Conservation (phyloP, 495 filamentous ascomycete genomes). For the Filosporella fistucella region DNA sequence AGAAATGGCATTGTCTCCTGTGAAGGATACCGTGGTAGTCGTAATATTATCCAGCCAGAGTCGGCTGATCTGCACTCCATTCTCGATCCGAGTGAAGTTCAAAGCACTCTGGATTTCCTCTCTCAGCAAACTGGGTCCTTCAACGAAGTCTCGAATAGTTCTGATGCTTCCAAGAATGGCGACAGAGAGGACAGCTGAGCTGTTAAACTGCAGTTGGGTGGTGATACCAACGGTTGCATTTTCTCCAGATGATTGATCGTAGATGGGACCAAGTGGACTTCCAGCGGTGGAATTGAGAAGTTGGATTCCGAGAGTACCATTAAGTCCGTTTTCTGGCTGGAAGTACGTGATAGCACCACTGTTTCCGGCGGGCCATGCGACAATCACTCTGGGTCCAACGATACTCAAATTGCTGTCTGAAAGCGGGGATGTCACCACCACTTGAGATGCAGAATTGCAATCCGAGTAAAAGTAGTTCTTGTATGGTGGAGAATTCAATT, state of each 20-base stretch:
- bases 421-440: slow-evolving; percentile 52
- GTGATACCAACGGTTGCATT: slow-evolving; percentile 46
- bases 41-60: slow-evolving; percentile 61
- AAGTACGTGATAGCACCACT: slow-evolving; percentile 54
- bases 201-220: slow-evolving; percentile 48
- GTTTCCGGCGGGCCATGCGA: slow-evolving; percentile 64
- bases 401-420: slow-evolving; percentile 46
- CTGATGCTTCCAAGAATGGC: slow-evolving; percentile 57
- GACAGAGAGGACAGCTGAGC: slow-evolving; percentile 46
- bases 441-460: slow-evolving; percentile 51
- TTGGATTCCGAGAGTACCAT: slow-evolving; percentile 47
- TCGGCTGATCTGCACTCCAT: slow-evolving; percentile 41
- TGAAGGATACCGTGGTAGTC: slow-evolving; percentile 43
- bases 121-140: slow-evolving; percentile 48
- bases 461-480: slow-evolving; percentile 62
- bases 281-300: slow-evolving; percentile 41
- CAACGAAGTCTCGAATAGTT: slow-evolving; percentile 56
- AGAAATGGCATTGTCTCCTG: slow-evolving; percentile 17
- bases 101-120: slow-evolving; percentile 49
- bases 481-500: slow-evolving; percentile 37
- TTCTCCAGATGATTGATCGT: slow-evolving; percentile 23
- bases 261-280: slow-evolving; percentile 32
- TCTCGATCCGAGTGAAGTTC: slow-evolving; percentile 30
- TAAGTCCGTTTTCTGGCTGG: slow-evolving; percentile 43
- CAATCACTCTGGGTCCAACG: slow-evolving; percentile 50